Conservation (phyloP, 1,139 yeast genomes). For the Geotrichum citri-aurantii region DNA sequence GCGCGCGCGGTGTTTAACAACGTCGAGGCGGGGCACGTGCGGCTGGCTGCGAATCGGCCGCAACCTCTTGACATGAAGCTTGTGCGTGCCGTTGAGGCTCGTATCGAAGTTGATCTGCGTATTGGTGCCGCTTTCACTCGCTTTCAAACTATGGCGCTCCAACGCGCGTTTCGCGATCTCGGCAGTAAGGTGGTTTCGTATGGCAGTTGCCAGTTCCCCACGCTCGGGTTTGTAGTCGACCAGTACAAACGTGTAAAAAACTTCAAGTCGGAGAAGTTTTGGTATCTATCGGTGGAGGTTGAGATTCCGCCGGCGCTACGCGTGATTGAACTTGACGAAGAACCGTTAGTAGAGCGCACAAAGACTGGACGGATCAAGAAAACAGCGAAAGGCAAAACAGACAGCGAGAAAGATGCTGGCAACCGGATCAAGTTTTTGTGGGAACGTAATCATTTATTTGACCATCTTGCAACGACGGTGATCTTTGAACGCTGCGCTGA, state of each 20-base stretch:
- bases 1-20: constrained; percentile 84
- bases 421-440: constrained; percentile 47
- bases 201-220: constrained; percentile 97
- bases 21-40: constrained; percentile 67
- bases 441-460: constrained; percentile 68
- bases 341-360: constrained; percentile 6
- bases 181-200: constrained; percentile 51
- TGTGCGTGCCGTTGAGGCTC: constrained; percentile 77
- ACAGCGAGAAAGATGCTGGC: constrained; percentile 22
- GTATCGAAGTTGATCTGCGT: constrained; percentile 82
- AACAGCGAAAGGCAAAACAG: not conserved
- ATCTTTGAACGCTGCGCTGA: constrained; percentile 65
- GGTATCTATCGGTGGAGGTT: constrained; percentile 59
- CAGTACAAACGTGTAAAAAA: constrained; percentile 68
- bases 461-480: constrained; percentile 55
- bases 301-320: constrained; percentile 34
- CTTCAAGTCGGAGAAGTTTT: constrained; percentile 73
- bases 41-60: constrained; percentile 70
- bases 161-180: constrained; percentile 28
- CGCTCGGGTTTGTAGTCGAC: constrained; percentile 95
- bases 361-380: constrained; percentile 1
- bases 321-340: constrained; percentile 25
- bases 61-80: constrained; percentile 56
- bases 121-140: constrained; percentile 90
- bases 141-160: constrained; percentile 52